These are phyloP conservation scores for Phytophthora europaea DNA, from an alignment of 352 stramenopile species.

Conservation along the genomic window DNA sequence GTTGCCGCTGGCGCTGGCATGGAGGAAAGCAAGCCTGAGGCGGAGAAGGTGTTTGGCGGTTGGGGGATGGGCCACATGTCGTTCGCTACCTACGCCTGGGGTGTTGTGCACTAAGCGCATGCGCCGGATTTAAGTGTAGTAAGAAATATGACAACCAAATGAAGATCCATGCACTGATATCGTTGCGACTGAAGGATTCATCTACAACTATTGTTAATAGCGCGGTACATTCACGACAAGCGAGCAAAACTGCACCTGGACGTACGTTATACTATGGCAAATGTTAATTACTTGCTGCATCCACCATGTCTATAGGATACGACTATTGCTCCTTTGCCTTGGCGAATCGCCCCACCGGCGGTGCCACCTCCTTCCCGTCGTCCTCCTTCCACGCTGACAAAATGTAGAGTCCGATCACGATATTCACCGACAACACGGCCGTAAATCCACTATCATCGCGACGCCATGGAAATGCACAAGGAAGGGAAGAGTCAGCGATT, in stretches of 20 bases:
- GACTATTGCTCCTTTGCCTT: slow-evolving; percentile 61
- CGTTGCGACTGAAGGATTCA: background rate
- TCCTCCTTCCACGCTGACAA: slow-evolving; percentile 76
- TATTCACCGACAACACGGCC: slow-evolving; percentile 79
- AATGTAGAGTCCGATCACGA: slow-evolving; percentile 85
- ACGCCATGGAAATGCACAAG: background rate
- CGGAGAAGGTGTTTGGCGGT: slow-evolving; percentile 46
- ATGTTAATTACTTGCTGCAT: background rate
- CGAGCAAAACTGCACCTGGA: background rate
- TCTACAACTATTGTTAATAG: too few relatives aligned
- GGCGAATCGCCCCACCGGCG: slow-evolving; percentile 67
- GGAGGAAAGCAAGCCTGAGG: slow-evolving; percentile 47
- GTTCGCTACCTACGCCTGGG: slow-evolving; percentile 54
- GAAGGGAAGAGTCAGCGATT: background rate
- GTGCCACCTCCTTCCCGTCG: slow-evolving; percentile 58
- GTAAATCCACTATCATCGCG: slow-evolving; percentile 63
- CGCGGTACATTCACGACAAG: too few relatives aligned
- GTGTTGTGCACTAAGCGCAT: slow-evolving; percentile 44
- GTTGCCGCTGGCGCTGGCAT: slow-evolving; percentile 59
- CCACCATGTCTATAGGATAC: background rate
- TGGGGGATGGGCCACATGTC: slow-evolving; percentile 59
- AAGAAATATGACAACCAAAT: slow-evolving; percentile 11
- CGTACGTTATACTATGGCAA: background rate
- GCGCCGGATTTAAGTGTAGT: slow-evolving; percentile 10
- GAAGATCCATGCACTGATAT: background rate